Conservation (phyloP, 768 basidiomycete genomes). For the Paxillus rubicundulus region DNA sequence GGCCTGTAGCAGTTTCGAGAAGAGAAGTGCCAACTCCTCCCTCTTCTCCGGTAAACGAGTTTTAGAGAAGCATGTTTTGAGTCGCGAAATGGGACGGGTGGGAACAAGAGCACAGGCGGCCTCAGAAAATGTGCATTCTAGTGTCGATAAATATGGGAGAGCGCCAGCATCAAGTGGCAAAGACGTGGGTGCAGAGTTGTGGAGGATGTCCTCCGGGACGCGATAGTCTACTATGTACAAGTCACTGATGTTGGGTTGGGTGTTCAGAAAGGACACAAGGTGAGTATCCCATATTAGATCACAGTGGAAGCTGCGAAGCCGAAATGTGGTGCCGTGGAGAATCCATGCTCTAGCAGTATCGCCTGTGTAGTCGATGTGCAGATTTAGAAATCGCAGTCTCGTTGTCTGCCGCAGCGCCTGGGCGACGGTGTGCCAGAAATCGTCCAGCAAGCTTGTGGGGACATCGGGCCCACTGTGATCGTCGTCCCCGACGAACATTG, state of each 20-base stretch:
- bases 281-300: conserved; percentile 63
- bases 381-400: conserved; percentile 50
- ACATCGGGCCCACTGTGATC: conserved; percentile 1
- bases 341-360: conserved; percentile 37
- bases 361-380: conserved; percentile 36
- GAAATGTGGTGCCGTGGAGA: conserved; percentile 44
- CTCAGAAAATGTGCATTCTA: conserved; percentile 70
- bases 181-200: conserved; percentile 14
- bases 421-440: conserved; percentile 52
- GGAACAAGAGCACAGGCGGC: conserved; percentile 58
- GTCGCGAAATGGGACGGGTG: conserved; percentile 53
- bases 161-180: conserved; percentile 26
- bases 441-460: conserved; percentile 27
- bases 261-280: conserved; percentile 40
- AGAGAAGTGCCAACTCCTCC: conserved; percentile 47
- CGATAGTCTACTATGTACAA: conserved; percentile 37
- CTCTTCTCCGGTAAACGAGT: conserved; percentile 48
- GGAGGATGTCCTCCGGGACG: conserved; percentile 10
- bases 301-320: conserved; percentile 59
- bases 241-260: conserved; percentile 24
- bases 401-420: conserved; percentile 46
- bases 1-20: conserved; percentile 46
- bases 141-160: conserved; percentile 48
- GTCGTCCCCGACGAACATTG: conserved; percentile 40
- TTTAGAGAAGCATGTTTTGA: conserved; percentile 69